These are phyloP conservation scores for Clarireedia paspali DNA, from an alignment of 2,329 filamentous ascomycete genomes.

Conservation along the genomic window DNA sequence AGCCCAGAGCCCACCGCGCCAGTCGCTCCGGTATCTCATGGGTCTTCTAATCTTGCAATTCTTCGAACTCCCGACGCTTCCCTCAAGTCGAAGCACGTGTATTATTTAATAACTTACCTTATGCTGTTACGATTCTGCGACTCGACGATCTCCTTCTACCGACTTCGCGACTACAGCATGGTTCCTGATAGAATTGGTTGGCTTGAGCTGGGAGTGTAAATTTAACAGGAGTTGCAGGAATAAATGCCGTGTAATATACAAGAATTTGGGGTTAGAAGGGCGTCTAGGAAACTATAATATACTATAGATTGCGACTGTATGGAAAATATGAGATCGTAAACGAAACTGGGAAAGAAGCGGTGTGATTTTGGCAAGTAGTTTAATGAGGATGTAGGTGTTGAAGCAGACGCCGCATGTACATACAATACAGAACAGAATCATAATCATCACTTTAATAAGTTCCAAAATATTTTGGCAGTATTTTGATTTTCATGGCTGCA, in stretches of 20 bases:
- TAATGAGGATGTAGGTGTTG: not conserved
- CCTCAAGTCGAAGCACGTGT: not conserved
- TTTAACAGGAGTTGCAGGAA: not conserved
- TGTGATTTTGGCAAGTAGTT: not conserved
- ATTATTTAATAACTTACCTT: not conserved
- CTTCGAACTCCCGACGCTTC: not conserved
- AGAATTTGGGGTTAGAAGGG: too few species aligned
- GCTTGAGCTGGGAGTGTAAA: not conserved
- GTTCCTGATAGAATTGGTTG: constrained; percentile 1
- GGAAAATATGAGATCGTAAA: too few species aligned
- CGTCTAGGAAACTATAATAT: too few species aligned
- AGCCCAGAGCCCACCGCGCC: not conserved
- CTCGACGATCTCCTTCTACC: not conserved
- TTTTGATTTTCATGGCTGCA: constrained; percentile 27
- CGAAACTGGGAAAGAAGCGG: not conserved
- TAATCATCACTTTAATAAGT: not conserved
- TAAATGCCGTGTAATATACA: too few species aligned
- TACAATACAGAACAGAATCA: not conserved
- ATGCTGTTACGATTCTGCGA: not conserved
- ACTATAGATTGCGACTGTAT: too few species aligned
- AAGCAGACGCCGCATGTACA: not conserved
- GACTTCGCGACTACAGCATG: not conserved
- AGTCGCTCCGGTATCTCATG: constrained; percentile 5
- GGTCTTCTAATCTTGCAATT: not conserved
- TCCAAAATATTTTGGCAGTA: constrained; percentile 8